Percentiles rank a stretch among this genome's conserved stretches.
phyloP scores from a whole-genome alignment of 441 rosid genomes.

The Theobroma grandiflorum region DNA sequence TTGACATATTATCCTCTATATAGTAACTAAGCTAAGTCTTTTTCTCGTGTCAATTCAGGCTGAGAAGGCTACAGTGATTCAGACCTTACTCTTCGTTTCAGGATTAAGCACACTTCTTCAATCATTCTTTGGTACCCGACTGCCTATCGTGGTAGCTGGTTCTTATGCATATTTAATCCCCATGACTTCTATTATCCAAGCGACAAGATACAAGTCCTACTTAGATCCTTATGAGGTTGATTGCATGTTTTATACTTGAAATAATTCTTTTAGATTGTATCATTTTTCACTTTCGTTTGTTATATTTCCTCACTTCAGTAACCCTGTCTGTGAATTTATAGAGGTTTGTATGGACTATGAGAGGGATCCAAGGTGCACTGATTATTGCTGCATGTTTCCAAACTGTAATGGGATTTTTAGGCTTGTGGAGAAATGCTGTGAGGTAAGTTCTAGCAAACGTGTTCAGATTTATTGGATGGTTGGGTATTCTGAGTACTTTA shows the following conservation, averaged over 20 bases:
- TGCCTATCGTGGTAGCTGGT: constrained; percentile 58
- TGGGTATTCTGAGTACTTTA: neutral
- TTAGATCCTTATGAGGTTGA: constrained; percentile 66
- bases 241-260: neutral
- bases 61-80: constrained; percentile 75
- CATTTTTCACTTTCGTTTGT: neutral
- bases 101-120: constrained; percentile 75
- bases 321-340: constrained; percentile 32
- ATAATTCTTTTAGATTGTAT: neutral
- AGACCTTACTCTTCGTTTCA: constrained; percentile 69
- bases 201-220: constrained; percentile 44
- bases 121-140: constrained; percentile 77
- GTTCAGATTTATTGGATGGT: neutral
- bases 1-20: neutral
- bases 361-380: constrained; percentile 79
- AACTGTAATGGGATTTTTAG: constrained; percentile 65
- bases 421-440: constrained; percentile 74
- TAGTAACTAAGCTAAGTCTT: neutral
- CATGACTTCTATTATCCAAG: constrained; percentile 56
- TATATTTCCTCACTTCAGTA: neutral
- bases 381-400: constrained; percentile 73
- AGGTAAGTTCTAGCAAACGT: constrained; percentile 42
- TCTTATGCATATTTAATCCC: constrained; percentile 69
- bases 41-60: constrained; percentile 36
- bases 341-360: constrained; percentile 77